Percentiles rank a stretch among this genome's conserved stretches.
phyloP scores from a whole-genome alignment of 345 rosid genomes.

The Brassica rapa region DNA sequence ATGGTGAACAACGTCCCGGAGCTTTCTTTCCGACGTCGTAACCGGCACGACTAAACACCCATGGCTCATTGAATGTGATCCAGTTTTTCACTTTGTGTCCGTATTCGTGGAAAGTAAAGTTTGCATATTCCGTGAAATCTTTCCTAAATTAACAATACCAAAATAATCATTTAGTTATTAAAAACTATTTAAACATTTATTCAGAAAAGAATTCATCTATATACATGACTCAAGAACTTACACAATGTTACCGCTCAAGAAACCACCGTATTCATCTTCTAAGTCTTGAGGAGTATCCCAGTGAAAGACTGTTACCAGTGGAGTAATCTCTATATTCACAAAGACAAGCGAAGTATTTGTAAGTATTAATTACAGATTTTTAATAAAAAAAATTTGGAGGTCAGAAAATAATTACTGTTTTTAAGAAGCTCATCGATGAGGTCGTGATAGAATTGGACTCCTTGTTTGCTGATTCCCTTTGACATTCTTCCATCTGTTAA shows the following conservation, averaged over 20 bases:
- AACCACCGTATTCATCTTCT: conserved; percentile 45
- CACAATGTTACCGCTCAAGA: conserved; percentile 37
- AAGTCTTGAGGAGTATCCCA: conserved; percentile 45
- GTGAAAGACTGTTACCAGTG: conserved; percentile 40
- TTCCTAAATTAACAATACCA: not conserved
- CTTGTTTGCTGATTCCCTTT: conserved; percentile 50
- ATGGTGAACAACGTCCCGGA: conserved; percentile 43
- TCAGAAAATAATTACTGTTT: conserved; percentile 20
- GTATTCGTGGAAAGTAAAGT: conserved; percentile 39
- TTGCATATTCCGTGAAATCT: conserved; percentile 36
- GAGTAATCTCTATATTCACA: conserved; percentile 19
- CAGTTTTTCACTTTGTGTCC: conserved; percentile 38
- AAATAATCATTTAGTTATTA: not conserved
- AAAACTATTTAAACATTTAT: not conserved
- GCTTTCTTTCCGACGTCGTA: conserved; percentile 40
- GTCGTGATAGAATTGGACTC: conserved; percentile 49
- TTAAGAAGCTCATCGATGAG: conserved; percentile 55
- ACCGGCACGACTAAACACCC: conserved; percentile 43
- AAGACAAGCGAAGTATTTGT: not conserved
- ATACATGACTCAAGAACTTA: conserved; percentile 17
- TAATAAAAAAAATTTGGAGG: not conserved
- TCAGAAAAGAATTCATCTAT: no score
- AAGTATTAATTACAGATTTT: not conserved
- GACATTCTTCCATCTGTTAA: conserved; percentile 40
- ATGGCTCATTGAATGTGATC: conserved; percentile 43